Base-by-base conservation (phyloP, 108 stramenopile genomes). In the Nitzschia putrida region DNA sequence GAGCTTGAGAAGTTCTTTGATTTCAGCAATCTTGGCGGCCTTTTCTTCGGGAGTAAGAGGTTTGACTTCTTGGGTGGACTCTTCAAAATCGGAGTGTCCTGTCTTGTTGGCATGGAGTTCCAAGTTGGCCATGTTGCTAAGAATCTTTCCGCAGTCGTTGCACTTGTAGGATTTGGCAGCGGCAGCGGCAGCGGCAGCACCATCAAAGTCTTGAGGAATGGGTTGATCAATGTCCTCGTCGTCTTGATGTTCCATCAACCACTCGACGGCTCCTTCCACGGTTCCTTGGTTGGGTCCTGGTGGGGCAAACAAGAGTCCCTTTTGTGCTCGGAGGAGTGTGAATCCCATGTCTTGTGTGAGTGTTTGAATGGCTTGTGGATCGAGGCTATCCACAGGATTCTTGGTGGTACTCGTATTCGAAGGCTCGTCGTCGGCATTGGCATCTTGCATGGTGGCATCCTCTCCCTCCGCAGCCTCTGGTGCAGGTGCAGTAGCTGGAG, bases 211-310 rank as follows among this genome's bases (percentile, higher is more conserved):
- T 24, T 60, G 68, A 49, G 92, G 84, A 69, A 96, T 93, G 25
- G 95, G 91, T 22, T 90, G 88, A 69, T 97, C 97, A 83, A 96
- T 97, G 57, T 95, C 86, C 13, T 37, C 84, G 78, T 94, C 93
- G 58, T 94, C 96, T 84, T 97, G 95, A 83, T 97, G 95, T 26
- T 83, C 72, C 86, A 87, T 82, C 11, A 97, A 72, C 97, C 97
- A 97, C 57, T 96, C 91, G 12, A 97, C 81, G n/a, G 97, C 97
- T n/a, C 85, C 85, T 68, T 97, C 97, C 12, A 95, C 71, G 23
- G 90, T 92, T 2, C 80, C 80, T 5, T 49, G 2, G 47, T 49
- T 49, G 47, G 47, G 47, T n/a, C 76, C 82, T 34, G 83, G 72
- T 34, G 29, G 1, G 25, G 88, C 86, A 50, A 81, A 78, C 45